Percentiles rank a stretch among this genome's conserved stretches.
phyloP scores from a whole-genome alignment of 768 basidiomycete species.

The Mycena vitilis region DNA sequence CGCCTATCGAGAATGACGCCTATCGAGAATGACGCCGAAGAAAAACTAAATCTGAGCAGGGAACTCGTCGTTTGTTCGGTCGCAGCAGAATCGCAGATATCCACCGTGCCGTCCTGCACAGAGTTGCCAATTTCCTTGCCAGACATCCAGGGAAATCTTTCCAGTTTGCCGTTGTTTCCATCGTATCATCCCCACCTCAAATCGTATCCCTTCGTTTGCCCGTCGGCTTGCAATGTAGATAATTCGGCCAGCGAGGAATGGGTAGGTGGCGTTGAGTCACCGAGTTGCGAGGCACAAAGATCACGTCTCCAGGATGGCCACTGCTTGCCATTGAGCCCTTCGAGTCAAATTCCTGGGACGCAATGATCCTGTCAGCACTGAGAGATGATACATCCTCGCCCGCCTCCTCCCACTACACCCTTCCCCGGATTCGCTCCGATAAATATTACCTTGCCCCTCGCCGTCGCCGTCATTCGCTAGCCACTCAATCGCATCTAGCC shows the following conservation, averaged over 20 bases:
- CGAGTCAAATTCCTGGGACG: constrained; percentile 15
- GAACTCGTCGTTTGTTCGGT: background rate
- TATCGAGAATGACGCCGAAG: too few species aligned
- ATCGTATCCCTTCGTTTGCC: too few species aligned
- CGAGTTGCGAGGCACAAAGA: constrained; percentile 6
- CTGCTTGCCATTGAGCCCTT: constrained; percentile 3
- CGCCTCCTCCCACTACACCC: background rate
- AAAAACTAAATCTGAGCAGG: background rate
- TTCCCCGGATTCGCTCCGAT: background rate
- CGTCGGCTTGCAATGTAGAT: too few species aligned
- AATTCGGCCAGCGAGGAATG: too few species aligned
- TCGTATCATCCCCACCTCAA: too few species aligned
- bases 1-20: background rate
- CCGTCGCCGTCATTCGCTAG: constrained; percentile 5
- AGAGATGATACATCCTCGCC: background rate
- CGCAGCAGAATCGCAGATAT: too few species aligned
- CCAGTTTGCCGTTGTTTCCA: constrained; percentile 1
- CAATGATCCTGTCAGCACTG: constrained; percentile 16
- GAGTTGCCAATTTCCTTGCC: background rate
- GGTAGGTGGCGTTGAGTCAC: background rate
- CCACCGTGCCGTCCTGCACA: background rate
- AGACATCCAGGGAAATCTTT: too few species aligned
- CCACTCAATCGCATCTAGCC: too few species aligned
- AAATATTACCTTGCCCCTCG: constrained; percentile 8
- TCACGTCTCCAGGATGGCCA: constrained; percentile 13